phyloP scores from a whole-genome alignment of 305 asterid genomes.

The Andrographis paniculata region DNA sequence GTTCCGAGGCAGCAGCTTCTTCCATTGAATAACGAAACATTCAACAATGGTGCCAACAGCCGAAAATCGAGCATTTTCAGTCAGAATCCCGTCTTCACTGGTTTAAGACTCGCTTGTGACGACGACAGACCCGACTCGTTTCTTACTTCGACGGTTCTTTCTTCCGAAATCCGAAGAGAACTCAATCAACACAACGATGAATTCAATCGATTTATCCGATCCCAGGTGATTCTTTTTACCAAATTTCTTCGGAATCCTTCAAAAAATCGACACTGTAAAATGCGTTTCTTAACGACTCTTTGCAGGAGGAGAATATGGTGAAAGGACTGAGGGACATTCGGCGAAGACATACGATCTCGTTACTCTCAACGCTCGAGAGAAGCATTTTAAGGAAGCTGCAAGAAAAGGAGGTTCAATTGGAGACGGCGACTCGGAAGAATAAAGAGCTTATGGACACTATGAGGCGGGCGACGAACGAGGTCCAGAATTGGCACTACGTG shows the following conservation, averaged over 20 bases:
- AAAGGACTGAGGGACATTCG: slow-evolving; percentile 51
- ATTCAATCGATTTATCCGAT: slow-evolving; percentile 17
- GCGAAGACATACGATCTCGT: slow-evolving; percentile 44
- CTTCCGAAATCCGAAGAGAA: slow-evolving; percentile 28
- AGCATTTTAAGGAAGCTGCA: slow-evolving; percentile 34
- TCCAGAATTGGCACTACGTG: slow-evolving; percentile 63
- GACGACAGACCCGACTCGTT: slow-evolving; percentile 53
- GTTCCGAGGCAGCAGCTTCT: no score
- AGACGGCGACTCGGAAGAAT: slow-evolving; percentile 50
- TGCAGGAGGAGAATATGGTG: slow-evolving; percentile 47
- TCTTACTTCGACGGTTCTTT: slow-evolving; percentile 44
- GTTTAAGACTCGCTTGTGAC: slow-evolving; percentile 52
- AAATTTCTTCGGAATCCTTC: no score
- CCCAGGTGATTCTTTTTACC: background rate
- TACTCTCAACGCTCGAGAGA: slow-evolving; percentile 39
- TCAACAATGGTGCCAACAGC: no score
- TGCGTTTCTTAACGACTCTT: slow-evolving; percentile 1
- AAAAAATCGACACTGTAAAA: no score
- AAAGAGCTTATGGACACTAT: slow-evolving; percentile 51
- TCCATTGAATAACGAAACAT: no score
- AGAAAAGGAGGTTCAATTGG: slow-evolving; percentile 55
- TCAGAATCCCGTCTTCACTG: slow-evolving; percentile 54
- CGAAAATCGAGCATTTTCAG: slow-evolving; percentile 20
- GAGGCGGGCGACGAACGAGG: slow-evolving; percentile 57
- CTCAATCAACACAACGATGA: slow-evolving; percentile 46